These are phyloP conservation scores for Brassica hybrid DNA, from an alignment of 441 rosid genomes.

Conservation along the genomic window DNA sequence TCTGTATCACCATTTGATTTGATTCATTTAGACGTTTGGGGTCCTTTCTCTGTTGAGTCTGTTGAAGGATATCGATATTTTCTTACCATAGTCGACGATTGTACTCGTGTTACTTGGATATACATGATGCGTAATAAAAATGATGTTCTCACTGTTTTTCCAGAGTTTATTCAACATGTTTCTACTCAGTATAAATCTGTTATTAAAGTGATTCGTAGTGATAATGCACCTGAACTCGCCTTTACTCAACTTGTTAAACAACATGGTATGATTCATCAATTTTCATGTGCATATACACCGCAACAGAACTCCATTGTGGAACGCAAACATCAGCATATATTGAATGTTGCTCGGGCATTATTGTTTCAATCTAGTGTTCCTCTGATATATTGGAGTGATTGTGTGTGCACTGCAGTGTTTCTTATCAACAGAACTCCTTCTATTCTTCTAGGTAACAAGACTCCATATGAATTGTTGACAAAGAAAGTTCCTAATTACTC, in stretches of 20 bases:
- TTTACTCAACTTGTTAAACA: too few relatives aligned
- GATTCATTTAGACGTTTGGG: background rate
- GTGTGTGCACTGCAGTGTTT: background rate
- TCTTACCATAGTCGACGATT: background rate
- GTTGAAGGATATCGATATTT: background rate
- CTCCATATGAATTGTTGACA: background rate
- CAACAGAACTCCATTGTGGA: background rate
- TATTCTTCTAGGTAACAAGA: background rate
- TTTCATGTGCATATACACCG: background rate
- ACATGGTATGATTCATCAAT: background rate
- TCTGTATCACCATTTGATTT: background rate
- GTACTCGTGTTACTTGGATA: background rate
- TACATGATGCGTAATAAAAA: too few relatives aligned
- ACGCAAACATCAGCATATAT: background rate
- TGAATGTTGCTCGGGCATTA: background rate
- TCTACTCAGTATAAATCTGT: background rate
- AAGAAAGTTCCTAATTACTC: background rate
- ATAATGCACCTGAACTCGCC: background rate
- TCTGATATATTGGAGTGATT: background rate
- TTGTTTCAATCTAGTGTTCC: background rate
- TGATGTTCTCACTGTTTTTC: background rate
- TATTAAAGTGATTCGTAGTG: background rate
- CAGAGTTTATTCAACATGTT: background rate
- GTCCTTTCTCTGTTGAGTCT: background rate
- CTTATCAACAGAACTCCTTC: background rate